Conservation (phyloP, 768 basidiomycete genomes). For the Amanita rubescens region DNA sequence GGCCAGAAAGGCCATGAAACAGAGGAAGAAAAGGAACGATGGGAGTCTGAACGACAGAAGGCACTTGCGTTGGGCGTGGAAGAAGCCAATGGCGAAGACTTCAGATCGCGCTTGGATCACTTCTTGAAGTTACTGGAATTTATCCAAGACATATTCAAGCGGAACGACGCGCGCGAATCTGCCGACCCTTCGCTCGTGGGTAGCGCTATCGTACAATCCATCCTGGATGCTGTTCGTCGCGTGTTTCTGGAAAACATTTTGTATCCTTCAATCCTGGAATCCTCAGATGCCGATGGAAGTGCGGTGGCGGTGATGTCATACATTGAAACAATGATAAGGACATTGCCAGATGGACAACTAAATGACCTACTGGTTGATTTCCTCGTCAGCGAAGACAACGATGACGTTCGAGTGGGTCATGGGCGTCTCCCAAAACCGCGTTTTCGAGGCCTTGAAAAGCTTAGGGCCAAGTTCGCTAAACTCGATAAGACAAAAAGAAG, state of each 20-base stretch:
- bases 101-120: conserved; percentile 75
- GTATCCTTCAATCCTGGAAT: conserved; percentile 89
- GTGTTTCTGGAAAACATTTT: conserved; percentile 91
- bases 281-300: conserved; percentile 89
- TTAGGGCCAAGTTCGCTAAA: conserved; percentile 24
- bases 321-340: conserved; percentile 81
- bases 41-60: conserved; percentile 41
- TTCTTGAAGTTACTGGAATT: conserved; percentile 90
- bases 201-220: conserved; percentile 73
- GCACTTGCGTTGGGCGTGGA: conserved; percentile 63
- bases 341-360: conserved; percentile 60
- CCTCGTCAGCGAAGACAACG: conserved; percentile 79
- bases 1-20: conserved; percentile 53
- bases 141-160: conserved; percentile 77
- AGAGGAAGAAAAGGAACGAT: conserved; percentile 47
- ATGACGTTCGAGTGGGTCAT: conserved; percentile 41
- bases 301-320: conserved; percentile 95
- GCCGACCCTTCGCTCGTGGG: conserved; percentile 62
- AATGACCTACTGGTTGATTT: conserved; percentile 69
- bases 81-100: conserved; percentile 65
- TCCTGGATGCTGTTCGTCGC: conserved; percentile 72
- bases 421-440: conserved; percentile 40
- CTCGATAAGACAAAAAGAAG: conserved; percentile 46
- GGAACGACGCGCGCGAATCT: conserved; percentile 45
- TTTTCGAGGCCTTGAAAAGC: conserved; percentile 28